Evolutionary conservation across 2,329 filamentous ascomycete genomes (phyloP), one percentile per base, ranked within the genome.

Genomic region (Chrysoporthe deuterocubensis): DNA sequence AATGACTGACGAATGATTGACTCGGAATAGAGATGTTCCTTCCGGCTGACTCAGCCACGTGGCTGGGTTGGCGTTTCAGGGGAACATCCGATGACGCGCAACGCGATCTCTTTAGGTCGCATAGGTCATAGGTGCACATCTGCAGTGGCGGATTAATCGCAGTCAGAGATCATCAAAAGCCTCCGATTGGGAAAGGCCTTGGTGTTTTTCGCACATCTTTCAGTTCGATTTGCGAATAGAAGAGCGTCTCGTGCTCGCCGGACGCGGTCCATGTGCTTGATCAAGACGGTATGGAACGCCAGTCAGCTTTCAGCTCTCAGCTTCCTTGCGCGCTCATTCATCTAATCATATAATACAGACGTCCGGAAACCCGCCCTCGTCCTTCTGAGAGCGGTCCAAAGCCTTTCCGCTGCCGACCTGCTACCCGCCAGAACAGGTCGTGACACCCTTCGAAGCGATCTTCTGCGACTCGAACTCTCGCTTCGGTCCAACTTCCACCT

Each of bases 391-490:
- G 43, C 43, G 11, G 43, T 46, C 8, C 43, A 46, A 46, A 46
- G 2, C 11, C 43, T 46, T 14, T 46, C 43, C 43, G 43, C n/a
- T 48, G n/a, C 46, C 4, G 57, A 81, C 66, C 37, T 40, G 37
- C 37, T 40, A 40, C 37, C 37, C 8, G 37, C 37, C 37, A 40
- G 37, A 40, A 40, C 37, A 40, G 3, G 37, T 40, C 37, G 37
- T 40, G 70, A 76, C 9, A 71, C 75, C 63, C 76, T 81, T n/a
- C 67, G 81, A 57, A 68, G 65, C 65, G 81, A 74, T 78, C 75
- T 81, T 74, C 65, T 67, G 8, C 65, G 71, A 37, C 59, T 80
- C 2, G 71, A 58, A 40, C 37, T 40, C 37, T 40, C 37, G 37
- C 43, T 46, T 46, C 43, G 9, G 9, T 46, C 43, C 43, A 46